Conservation (phyloP, 345 rosid genomes). For the Syzygium aqueum region DNA sequence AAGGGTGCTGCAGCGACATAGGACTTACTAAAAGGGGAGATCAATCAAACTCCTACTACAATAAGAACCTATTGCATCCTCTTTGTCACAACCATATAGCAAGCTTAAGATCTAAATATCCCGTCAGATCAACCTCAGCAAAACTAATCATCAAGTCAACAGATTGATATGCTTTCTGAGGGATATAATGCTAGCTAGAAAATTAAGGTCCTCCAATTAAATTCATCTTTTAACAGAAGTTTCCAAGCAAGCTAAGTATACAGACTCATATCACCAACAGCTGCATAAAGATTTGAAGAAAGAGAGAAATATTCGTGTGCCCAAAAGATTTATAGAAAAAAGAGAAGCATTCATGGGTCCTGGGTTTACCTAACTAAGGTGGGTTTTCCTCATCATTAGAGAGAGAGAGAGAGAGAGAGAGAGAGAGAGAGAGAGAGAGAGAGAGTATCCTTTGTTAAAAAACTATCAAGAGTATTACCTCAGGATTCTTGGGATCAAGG, state of each 20-base stretch:
- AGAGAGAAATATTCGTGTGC: not conserved
- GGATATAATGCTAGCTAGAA: not conserved
- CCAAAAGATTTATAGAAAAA: not conserved
- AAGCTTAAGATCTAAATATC: not conserved
- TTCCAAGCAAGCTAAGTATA: not conserved
- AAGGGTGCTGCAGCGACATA: not conserved
- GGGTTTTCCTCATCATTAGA: not conserved
- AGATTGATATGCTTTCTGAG: not conserved
- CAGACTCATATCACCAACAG: not conserved
- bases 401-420: not conserved
- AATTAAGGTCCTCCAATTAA: not conserved
- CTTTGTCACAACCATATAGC: not conserved
- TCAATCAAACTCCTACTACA: not conserved
- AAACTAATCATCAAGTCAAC: not conserved
- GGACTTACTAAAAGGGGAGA: not conserved
- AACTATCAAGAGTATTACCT: slow-evolving; percentile 30
- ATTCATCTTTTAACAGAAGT: not conserved
- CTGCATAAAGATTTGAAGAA: not conserved
- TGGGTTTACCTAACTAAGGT: not conserved
- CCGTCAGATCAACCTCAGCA: not conserved
- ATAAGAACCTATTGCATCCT: not conserved
- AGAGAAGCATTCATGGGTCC: not conserved
- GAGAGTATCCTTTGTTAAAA: not conserved
- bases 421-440: not conserved
- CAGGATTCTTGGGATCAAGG: slow-evolving; percentile 67